Conservation (phyloP, 768 basidiomycete species). For the Pulveroboletus sp. region DNA sequence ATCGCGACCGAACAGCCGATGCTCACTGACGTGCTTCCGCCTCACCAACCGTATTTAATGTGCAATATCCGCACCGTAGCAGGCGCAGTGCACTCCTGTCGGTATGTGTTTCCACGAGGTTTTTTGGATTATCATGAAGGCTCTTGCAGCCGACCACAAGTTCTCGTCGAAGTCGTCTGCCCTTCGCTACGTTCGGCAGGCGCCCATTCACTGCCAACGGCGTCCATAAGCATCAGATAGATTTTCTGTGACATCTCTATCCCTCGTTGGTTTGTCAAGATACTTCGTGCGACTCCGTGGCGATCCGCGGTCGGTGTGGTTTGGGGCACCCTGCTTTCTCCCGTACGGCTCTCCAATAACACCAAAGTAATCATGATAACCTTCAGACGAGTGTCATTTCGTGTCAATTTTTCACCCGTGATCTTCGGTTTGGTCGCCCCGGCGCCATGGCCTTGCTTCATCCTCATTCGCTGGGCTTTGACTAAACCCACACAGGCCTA, state of each 20-base stretch:
- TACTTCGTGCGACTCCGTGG: not conserved
- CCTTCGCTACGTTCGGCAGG: conserved; percentile 4
- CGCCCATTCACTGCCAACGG: conserved; percentile 2
- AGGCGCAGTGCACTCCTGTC: conserved; percentile 9
- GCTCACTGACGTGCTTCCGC: conserved; percentile 7
- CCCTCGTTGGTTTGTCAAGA: not conserved
- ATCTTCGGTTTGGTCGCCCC: conserved; percentile 6
- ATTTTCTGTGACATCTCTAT: not conserved
- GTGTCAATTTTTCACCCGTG: conserved; percentile 3
- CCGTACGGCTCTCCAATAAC: not conserved
- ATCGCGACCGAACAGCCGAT: conserved; percentile 19
- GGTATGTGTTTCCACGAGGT: conserved; percentile 15
- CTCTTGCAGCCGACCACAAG: conserved; percentile 23
- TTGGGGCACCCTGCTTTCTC: not conserved
- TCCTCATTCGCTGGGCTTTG: conserved; percentile 16
- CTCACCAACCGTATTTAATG: conserved; percentile 12
- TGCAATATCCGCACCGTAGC: conserved; percentile 27
- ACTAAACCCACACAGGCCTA: conserved; percentile 12
- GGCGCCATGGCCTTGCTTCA: conserved; percentile 20
- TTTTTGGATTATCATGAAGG: conserved; percentile 9
- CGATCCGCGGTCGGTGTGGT: conserved; percentile 5
- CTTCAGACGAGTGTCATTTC: conserved; percentile 2
- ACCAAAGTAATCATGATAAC: conserved; percentile 4
- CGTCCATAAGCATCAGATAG: not conserved
- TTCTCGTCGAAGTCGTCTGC: conserved; percentile 18